Evolutionary conservation across 768 basidiomycete genomes (phyloP).

Genomic region (Suillus paluster): DNA sequence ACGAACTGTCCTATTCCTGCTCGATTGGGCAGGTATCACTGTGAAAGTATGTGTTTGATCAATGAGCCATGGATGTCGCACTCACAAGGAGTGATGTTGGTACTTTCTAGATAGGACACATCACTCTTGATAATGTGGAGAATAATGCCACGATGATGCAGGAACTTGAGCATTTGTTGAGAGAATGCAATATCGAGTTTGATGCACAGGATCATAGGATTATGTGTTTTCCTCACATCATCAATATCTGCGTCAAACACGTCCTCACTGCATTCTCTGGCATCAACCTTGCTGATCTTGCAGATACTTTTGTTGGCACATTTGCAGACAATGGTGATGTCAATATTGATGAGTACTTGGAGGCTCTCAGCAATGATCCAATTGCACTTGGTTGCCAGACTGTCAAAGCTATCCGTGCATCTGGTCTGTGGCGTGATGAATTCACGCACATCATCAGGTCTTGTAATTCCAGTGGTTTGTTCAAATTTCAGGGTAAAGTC

Average conservation of each 20-base stretch:
- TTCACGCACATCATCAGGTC: background rate
- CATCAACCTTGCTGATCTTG: too few species aligned
- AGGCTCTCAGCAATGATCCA: background rate
- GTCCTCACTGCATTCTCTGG: too few species aligned
- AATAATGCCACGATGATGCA: conserved; percentile 20
- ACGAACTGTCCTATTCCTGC: background rate
- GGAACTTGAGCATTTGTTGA: conserved; percentile 3
- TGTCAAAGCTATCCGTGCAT: background rate
- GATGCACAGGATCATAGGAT: conserved; percentile 18
- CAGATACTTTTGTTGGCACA: too few species aligned
- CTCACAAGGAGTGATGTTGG: too few species aligned
- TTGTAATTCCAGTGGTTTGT: conserved; percentile 1
- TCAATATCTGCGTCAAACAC: conserved; percentile 22
- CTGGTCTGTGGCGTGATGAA: background rate
- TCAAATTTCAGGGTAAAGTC: conserved; percentile 28
- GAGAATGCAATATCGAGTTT: conserved; percentile 11
- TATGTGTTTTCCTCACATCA: conserved; percentile 28
- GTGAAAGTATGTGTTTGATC: conserved; percentile 15
- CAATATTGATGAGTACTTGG: too few species aligned
- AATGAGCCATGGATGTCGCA: too few species aligned
- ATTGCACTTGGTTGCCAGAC: background rate
- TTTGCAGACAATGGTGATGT: too few species aligned
- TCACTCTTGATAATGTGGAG: conserved; percentile 20
- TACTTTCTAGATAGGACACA: too few species aligned
- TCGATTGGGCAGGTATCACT: conserved; percentile 11